Base-by-base conservation (phyloP, 2,329 filamentous ascomycete species). In the Aspergillus sp. region DNA sequence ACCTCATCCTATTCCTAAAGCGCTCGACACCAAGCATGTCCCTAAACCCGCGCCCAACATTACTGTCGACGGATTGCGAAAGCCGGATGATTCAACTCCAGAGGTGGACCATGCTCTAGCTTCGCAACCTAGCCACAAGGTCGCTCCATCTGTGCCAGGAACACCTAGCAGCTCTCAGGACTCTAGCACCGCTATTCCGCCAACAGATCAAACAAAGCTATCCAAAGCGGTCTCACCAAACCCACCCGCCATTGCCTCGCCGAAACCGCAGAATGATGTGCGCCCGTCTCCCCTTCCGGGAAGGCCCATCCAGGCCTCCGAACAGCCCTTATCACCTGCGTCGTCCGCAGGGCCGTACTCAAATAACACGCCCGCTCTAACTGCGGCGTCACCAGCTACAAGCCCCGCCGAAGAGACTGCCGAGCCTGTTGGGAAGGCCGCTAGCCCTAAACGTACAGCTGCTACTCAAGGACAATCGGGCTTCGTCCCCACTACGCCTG, bases 341-440 rank as follows among this genome's bases (percentile, higher is more conserved):
- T 93, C 90, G 6, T 92, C 89, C 1, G 77, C 84, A 55, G 86
- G 81, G 33, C 83, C 87, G 2, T 87, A 88, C 65, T 92, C 89
- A 44, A 87, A 87, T 55, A 86, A 88, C 21, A 95, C 90, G 0
- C 89, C 90, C 2, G 84, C 82, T 37, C 81, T 87, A 40, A 83
- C 87, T 59, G 84, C 88, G 61, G 83, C 81, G 6, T 92, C 90
- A 1, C 85, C 89, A 1, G 87, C 89, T 64, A 92, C 90, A 2
- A 92, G 89, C 65, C 87, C 89, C 1, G 89, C 89, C 55, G 84
- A 88, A 55, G 88, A 91, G 52, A 61, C 62, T 25, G 59, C 58
- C 9, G 67, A 69, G 78, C 63, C 72, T 77, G 58, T 69, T 79
- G 44, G 77, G 76, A 62, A 82, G 80, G 63, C 78, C 76, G 59